These are phyloP conservation scores for Stenocarpella maydis DNA, from an alignment of 2,329 filamentous ascomycete species.

Conservation along the genomic window DNA sequence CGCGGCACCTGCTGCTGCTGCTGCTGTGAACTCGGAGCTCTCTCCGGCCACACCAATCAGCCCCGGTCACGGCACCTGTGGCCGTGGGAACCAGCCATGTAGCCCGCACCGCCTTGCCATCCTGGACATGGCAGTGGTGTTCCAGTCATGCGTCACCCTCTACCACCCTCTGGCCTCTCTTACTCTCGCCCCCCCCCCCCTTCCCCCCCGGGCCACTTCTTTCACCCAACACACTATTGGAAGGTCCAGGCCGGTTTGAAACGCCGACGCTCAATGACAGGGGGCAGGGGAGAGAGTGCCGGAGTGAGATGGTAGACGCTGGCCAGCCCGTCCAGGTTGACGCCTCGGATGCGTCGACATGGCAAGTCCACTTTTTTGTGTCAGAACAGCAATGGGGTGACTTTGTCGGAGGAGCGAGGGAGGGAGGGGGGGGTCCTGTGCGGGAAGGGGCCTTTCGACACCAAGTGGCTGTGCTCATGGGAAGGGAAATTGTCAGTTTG, in stretches of 20 bases:
- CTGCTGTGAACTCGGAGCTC: too few relatives aligned
- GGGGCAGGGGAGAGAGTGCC: neutral
- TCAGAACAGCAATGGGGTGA: neutral
- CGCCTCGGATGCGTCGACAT: neutral
- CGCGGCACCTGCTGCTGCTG: neutral
- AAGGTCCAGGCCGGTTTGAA: neutral
- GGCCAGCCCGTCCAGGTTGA: neutral
- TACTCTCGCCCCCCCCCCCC: too few relatives aligned
- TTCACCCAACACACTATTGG: neutral
- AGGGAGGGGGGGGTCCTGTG: neutral
- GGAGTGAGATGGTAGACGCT: neutral
- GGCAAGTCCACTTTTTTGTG: neutral
- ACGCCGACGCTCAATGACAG: neutral
- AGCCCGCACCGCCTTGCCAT: neutral
- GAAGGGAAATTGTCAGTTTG: neutral
- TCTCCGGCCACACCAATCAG: neutral
- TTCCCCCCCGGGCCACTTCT: too few relatives aligned
- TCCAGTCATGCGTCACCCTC: neutral
- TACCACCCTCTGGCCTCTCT: neutral
- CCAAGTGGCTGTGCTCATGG: neutral
- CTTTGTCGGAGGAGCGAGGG: neutral
- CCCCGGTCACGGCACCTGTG: neutral
- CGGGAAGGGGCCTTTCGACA: neutral
- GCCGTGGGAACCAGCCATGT: neutral
- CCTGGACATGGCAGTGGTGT: neutral